Evolutionary conservation across 78 protist species (phyloP).

Genomic region (Andalucia godoyi): DNA sequence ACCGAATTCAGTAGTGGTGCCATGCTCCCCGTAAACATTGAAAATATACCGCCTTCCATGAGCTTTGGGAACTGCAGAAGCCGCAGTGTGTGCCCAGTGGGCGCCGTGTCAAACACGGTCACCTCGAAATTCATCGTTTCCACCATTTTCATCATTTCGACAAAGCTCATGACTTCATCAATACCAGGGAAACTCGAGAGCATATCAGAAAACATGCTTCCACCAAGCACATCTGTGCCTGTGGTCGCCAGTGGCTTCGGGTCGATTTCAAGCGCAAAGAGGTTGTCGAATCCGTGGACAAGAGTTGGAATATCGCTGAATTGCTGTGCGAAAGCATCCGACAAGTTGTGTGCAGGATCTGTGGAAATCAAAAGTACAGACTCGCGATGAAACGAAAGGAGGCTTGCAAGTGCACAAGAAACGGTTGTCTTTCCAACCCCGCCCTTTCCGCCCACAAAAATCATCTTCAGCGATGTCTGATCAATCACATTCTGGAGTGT

Average conservation of each 20-base stretch:
- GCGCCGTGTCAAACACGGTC: conserved; percentile 97
- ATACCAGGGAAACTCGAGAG: conserved; percentile 80
- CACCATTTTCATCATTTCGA: conserved; percentile 73
- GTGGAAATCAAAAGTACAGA: conserved; percentile 86
- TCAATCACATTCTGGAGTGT: conserved; percentile 3
- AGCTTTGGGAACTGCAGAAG: conserved; percentile 73
- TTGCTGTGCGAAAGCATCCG: conserved; percentile 87
- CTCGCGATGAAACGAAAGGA: conserved; percentile 33
- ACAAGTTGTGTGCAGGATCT: conserved; percentile 96
- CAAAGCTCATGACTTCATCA: conserved; percentile 87
- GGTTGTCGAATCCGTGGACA: conserved; percentile 62
- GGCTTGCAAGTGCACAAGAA: not conserved
- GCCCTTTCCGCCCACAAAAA: conserved; percentile 99
- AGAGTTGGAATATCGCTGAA: conserved; percentile 61
- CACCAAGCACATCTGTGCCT: not conserved
- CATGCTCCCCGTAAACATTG: not conserved
- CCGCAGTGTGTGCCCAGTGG: conserved; percentile 99
- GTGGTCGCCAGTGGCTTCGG: conserved; percentile 1
- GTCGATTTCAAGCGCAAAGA: conserved; percentile 72
- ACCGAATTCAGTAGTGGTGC: not conserved
- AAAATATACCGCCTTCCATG: conserved; percentile 39
- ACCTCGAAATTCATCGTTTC: conserved; percentile 53
- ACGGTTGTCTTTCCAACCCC: conserved; percentile 79
- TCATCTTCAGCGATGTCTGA: conserved; percentile 48
- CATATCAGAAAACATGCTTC: conserved; percentile 31